These are phyloP conservation scores for Botryosphaeria dothidea DNA, from an alignment of 2,329 filamentous ascomycete genomes.

Conservation along the genomic window DNA sequence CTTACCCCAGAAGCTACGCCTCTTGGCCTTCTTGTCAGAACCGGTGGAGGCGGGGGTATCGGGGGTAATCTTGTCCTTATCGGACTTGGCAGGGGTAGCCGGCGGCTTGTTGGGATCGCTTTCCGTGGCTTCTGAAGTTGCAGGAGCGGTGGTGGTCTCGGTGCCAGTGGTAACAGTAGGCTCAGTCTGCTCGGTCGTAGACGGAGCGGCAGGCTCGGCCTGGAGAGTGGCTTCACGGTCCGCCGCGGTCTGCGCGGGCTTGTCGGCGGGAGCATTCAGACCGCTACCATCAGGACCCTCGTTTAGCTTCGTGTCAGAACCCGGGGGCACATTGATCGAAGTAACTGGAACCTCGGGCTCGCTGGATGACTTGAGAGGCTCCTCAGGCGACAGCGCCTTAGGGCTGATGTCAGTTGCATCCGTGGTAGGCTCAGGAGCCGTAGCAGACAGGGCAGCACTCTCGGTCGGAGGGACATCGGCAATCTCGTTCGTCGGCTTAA, in stretches of 20 bases:
- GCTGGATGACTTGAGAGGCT: constrained; percentile 30
- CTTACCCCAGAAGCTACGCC: constrained; percentile 49
- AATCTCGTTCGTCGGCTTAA: constrained; percentile 43
- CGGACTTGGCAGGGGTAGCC: constrained; percentile 23
- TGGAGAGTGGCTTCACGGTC: constrained; percentile 46
- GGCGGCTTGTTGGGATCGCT: constrained; percentile 20
- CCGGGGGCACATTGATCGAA: constrained; percentile 8
- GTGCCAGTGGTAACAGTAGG: constrained; percentile 43
- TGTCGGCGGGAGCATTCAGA: constrained; percentile 39
- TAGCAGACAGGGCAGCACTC: constrained; percentile 37
- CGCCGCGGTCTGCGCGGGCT: constrained; percentile 31
- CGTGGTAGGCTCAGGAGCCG: constrained; percentile 28
- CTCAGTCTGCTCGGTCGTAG: constrained; percentile 34
- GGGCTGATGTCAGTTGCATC: constrained; percentile 17
- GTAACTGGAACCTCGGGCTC: constrained; percentile 24
- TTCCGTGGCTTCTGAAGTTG: constrained; percentile 18
- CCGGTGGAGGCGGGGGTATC: constrained; percentile 27
- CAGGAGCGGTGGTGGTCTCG: constrained; percentile 35
- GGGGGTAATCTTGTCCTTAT: constrained; percentile 19
- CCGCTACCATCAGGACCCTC: constrained; percentile 16
- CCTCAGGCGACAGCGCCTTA: constrained; percentile 14
- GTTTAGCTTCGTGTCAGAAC: not conserved
- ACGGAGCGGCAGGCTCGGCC: constrained; percentile 33
- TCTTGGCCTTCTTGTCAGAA: constrained; percentile 45
- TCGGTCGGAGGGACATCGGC: constrained; percentile 48